Evolutionary conservation across 768 basidiomycete species (phyloP).

Genomic region (Amanita exitialis): DNA sequence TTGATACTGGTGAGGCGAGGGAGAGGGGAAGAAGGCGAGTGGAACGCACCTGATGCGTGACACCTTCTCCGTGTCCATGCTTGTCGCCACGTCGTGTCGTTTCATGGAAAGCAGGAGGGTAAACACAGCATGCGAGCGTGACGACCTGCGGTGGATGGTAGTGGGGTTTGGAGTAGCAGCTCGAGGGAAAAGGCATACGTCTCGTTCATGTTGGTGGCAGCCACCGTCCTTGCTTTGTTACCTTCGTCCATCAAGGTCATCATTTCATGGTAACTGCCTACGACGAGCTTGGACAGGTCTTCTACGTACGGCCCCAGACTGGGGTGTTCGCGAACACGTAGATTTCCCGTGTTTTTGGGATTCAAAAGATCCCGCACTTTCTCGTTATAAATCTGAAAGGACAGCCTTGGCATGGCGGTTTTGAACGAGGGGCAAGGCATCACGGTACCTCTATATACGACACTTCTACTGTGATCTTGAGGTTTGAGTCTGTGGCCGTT

Average conservation of each 20-base stretch:
- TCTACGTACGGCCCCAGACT: constrained; percentile 97
- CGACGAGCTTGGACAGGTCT: constrained; percentile 88
- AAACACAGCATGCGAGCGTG: constrained; percentile 97
- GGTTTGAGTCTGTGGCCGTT: constrained; percentile 49
- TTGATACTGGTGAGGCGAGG: constrained; percentile 6
- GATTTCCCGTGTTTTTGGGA: constrained; percentile 92
- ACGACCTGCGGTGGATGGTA: constrained; percentile 47
- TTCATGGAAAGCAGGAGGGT: constrained; percentile 93
- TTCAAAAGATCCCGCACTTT: constrained; percentile 97
- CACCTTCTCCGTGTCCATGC: constrained; percentile 96
- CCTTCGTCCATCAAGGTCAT: constrained; percentile 99
- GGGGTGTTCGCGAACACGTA: constrained; percentile 96
- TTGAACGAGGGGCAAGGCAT: constrained; percentile 9
- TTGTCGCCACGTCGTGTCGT: constrained; percentile 72
- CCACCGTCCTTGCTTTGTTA: constrained; percentile 96
- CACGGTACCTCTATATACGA: constrained; percentile 87
- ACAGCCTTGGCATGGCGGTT: background rate
- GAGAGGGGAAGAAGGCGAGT: background rate
- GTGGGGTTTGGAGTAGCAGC: background rate
- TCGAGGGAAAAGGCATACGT: constrained; percentile 42
- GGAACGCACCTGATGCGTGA: constrained; percentile 75
- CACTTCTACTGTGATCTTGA: constrained; percentile 91
- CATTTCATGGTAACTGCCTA: constrained; percentile 90
- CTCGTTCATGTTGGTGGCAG: constrained; percentile 99
- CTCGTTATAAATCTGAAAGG: constrained; percentile 87